Evolutionary conservation across 805 yeast genomes (phyloP).

Genomic region (Metschnikowia similis): DNA sequence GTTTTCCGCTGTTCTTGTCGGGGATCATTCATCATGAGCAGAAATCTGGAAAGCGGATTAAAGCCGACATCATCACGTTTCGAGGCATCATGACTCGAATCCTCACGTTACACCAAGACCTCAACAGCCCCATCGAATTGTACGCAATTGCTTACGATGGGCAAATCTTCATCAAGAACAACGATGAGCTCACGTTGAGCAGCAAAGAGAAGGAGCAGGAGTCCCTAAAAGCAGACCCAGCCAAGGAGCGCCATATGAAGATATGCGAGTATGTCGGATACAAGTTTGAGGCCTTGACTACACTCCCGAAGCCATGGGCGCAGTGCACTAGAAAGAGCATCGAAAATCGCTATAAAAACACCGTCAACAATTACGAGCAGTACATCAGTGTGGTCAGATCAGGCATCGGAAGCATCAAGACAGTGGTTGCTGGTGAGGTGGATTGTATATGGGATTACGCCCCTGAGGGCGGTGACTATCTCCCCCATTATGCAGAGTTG

Average conservation of each 20-base stretch:
- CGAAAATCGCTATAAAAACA: constrained; percentile 57
- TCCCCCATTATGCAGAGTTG: constrained; percentile 78
- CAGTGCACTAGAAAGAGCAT: constrained; percentile 60
- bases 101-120: constrained; percentile 61
- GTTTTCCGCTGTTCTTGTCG: constrained; percentile 53
- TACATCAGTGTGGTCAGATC: constrained; percentile 77
- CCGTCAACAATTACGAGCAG: constrained; percentile 71
- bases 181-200: constrained; percentile 35
- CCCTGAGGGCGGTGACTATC: constrained; percentile 47
- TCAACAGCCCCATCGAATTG: constrained; percentile 53
- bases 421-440: constrained; percentile 83
- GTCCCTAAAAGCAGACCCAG: constrained; percentile 9
- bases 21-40: constrained; percentile 58
- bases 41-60: constrained; percentile 39
- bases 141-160: constrained; percentile 72
- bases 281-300: constrained; percentile 78
- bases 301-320: constrained; percentile 74
- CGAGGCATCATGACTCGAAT: constrained; percentile 79
- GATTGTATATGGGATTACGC: constrained; percentile 85
- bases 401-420: constrained; percentile 69
- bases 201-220: constrained; percentile 22
- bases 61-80: constrained; percentile 72
- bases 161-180: constrained; percentile 59
- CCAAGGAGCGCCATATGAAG: constrained; percentile 28
- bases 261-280: constrained; percentile 64